Evolutionary conservation across 129 eudicot genomes (phyloP).

Genomic region (Dittrichia graveolens): DNA sequence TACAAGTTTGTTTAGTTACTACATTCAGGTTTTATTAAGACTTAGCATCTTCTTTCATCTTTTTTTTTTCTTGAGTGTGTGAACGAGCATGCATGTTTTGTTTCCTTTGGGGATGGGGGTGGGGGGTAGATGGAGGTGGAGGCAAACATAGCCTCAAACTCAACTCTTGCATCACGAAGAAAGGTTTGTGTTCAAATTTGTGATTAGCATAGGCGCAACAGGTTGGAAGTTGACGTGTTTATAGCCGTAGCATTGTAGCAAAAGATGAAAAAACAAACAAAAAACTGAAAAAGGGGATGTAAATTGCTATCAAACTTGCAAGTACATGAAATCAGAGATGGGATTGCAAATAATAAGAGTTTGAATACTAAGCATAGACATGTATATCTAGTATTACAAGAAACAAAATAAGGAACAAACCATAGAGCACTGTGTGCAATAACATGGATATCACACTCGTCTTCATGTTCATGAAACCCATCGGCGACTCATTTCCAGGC

Average conservation of each 20-base stretch:
- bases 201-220: neutral
- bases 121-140: too few relatives aligned
- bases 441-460: conserved; percentile 71
- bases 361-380: conserved; percentile 54
- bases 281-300: neutral
- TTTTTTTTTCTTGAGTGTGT: too few relatives aligned
- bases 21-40: too few relatives aligned
- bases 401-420: conserved; percentile 81
- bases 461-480: conserved; percentile 94
- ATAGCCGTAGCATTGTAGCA: neutral
- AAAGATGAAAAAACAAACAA: neutral
- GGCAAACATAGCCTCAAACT: too few relatives aligned
- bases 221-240: neutral
- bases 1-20: too few relatives aligned
- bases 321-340: neutral
- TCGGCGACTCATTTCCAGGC: conserved; percentile 70
- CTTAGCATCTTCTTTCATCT: too few relatives aligned
- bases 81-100: too few relatives aligned
- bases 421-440: conserved; percentile 70
- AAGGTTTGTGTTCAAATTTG: neutral
- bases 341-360: neutral
- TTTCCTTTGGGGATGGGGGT: too few relatives aligned
- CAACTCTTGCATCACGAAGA: too few relatives aligned
- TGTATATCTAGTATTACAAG: conserved; percentile 79
- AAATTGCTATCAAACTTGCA: conserved; percentile 12